Conservation (phyloP, 345 rosid species). For the Eucalyptus guilfoylei region DNA sequence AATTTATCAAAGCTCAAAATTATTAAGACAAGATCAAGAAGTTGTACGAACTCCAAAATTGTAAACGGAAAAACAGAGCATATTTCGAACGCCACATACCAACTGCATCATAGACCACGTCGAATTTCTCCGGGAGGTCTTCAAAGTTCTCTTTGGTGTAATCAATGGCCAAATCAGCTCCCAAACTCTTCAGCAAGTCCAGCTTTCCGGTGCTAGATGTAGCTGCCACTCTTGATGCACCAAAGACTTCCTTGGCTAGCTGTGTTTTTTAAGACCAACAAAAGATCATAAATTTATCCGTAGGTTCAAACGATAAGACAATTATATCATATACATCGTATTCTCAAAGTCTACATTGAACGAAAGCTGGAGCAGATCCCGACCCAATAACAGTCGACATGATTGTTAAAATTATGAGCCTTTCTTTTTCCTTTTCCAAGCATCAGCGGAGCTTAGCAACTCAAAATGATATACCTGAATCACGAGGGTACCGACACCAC, state of each 20-base stretch:
- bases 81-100: constrained; percentile 15
- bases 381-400: background rate
- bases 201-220: constrained; percentile 76
- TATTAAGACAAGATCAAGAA: background rate
- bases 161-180: constrained; percentile 80
- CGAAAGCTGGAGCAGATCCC: background rate
- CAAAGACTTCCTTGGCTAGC: constrained; percentile 73
- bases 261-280: background rate
- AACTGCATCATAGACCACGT: constrained; percentile 76
- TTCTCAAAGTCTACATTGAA: background rate
- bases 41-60: background rate
- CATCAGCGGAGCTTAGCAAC: background rate
- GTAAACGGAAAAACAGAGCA: background rate
- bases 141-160: constrained; percentile 72
- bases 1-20: background rate
- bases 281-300: background rate
- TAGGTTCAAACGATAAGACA: background rate
- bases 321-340: background rate
- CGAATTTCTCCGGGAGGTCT: constrained; percentile 64
- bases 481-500: constrained; percentile 85
- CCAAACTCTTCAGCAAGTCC: constrained; percentile 55
- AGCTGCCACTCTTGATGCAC: constrained; percentile 78
- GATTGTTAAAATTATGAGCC: background rate
- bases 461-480: constrained; percentile 43
- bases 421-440: background rate